Evolutionary conservation across 2,329 filamentous ascomycete species (phyloP).

Genomic region (Neofusicoccum sp.): DNA sequence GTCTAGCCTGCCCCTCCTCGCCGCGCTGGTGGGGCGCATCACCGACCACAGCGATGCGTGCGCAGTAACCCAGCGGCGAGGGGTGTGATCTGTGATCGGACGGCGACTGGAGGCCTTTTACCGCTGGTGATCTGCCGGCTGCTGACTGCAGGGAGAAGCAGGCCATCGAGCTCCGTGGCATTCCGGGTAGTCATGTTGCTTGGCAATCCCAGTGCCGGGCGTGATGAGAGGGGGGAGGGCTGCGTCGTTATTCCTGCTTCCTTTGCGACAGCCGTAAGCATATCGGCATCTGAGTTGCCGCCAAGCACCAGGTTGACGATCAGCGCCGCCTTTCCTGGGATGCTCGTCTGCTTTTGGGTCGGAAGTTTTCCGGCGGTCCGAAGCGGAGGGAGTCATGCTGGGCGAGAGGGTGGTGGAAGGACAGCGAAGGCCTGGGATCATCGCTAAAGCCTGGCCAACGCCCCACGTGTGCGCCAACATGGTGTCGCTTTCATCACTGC

Average conservation of each 20-base stretch:
- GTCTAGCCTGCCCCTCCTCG: not conserved
- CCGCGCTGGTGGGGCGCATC: not conserved
- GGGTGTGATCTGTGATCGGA: too few species aligned
- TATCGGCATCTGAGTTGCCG: not conserved
- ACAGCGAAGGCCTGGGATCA: constrained; percentile 11
- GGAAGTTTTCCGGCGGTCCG: not conserved
- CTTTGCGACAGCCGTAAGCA: not conserved
- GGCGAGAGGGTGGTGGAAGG: not conserved
- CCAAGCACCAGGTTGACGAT: not conserved
- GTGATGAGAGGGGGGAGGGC: not conserved
- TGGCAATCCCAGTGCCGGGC: not conserved
- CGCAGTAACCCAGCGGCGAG: too few species aligned
- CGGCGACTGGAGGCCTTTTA: too few species aligned
- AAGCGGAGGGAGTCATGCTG: not conserved
- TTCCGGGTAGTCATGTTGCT: not conserved
- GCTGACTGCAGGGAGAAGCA: not conserved
- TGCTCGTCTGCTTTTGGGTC: not conserved
- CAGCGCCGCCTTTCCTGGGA: not conserved
- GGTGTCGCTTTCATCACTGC: constrained; percentile 1
- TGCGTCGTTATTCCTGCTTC: not conserved
- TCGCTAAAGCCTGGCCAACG: constrained; percentile 10
- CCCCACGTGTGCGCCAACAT: constrained; percentile 9
- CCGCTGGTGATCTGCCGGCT: not conserved
- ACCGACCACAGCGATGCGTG: too few species aligned
- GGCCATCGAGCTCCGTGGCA: not conserved